Percentiles rank a stretch among this genome's conserved stretches.
Evolutionary conservation across 495 filamentous ascomycete genomes (phyloP).

Genomic region (Massariosphaeria phaeospora): DNA sequence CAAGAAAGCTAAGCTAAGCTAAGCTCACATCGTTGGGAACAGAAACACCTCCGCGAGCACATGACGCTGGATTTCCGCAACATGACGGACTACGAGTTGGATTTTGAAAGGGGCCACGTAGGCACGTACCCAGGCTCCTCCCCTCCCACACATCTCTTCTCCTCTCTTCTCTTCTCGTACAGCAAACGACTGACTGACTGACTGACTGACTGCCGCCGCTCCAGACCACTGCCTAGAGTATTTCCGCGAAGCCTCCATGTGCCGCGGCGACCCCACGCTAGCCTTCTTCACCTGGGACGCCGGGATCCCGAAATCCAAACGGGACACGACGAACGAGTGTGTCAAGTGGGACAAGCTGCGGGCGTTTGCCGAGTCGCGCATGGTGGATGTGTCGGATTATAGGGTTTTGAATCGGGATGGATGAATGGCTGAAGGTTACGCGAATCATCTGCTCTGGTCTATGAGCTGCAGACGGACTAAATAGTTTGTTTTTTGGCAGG

Average conservation of each 20-base stretch:
- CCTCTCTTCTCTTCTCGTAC: too few species aligned
- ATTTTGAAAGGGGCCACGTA: neutral
- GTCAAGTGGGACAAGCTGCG: constrained; percentile 8
- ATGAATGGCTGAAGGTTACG: too few species aligned
- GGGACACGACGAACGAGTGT: constrained; percentile 8
- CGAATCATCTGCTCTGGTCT: too few species aligned
- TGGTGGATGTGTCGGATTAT: constrained; percentile 13
- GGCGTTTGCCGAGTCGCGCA: neutral
- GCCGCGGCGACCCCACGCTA: constrained; percentile 19
- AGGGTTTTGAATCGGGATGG: too few species aligned
- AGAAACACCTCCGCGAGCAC: constrained; percentile 11
- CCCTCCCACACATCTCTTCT: too few species aligned
- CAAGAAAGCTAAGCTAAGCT: too few species aligned
- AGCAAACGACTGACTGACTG: neutral
- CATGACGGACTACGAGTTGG: neutral
- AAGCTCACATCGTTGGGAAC: too few species aligned
- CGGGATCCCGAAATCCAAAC: neutral
- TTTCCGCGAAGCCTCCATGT: constrained; percentile 15
- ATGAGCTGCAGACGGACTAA: too few species aligned
- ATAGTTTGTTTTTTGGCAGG: too few species aligned
- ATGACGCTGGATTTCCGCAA: neutral
- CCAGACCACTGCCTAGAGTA: constrained; percentile 25
- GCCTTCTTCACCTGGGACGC: constrained; percentile 2
- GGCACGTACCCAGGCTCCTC: too few species aligned
- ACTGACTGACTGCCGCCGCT: neutral